Percentiles rank a stretch among this genome's conserved stretches.
These are phyloP conservation scores for Hypoxylon perforatum DNA, from an alignment of 495 filamentous ascomycete species.

Conservation along the genomic window DNA sequence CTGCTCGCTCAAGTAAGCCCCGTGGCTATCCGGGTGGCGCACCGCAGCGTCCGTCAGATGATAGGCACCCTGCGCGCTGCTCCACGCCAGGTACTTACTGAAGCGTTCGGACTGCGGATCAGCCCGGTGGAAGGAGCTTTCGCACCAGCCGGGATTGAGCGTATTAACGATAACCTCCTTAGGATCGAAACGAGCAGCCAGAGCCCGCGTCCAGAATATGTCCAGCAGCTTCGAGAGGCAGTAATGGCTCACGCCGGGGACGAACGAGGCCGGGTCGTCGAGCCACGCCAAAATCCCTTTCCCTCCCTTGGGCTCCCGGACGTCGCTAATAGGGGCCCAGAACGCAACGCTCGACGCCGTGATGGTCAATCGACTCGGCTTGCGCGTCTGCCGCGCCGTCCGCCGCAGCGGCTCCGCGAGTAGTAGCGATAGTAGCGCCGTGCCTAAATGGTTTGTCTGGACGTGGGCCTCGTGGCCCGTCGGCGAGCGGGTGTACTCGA, in stretches of 20 bases:
- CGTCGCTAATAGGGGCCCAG: slow-evolving; percentile 39
- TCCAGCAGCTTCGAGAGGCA: slow-evolving; percentile 62
- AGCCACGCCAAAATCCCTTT: slow-evolving; percentile 54
- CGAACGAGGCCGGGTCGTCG: slow-evolving; percentile 50
- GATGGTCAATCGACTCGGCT: slow-evolving; percentile 54
- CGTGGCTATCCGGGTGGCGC: slow-evolving; percentile 39
- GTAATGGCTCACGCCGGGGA: slow-evolving; percentile 54
- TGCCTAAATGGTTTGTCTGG: slow-evolving; percentile 54
- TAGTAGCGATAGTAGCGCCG: slow-evolving; percentile 30
- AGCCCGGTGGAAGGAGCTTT: slow-evolving; percentile 54
- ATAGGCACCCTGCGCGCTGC: slow-evolving; percentile 22
- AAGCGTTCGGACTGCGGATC: slow-evolving; percentile 39
- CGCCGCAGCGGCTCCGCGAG: slow-evolving; percentile 48
- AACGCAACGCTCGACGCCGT: slow-evolving; percentile 52
- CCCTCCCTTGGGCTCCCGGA: slow-evolving; percentile 47
- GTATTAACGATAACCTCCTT: slow-evolving; percentile 62
- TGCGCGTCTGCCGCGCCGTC: slow-evolving; percentile 36
- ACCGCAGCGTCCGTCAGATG: slow-evolving; percentile 38
- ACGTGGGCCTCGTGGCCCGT: slow-evolving; percentile 60
- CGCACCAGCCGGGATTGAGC: slow-evolving; percentile 62
- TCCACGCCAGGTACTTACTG: slow-evolving; percentile 25
- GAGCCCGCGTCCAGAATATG: slow-evolving; percentile 57
- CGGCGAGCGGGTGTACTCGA: slow-evolving; percentile 34
- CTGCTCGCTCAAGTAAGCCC: slow-evolving; percentile 40
- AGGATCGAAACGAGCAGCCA: slow-evolving; percentile 50